Evolutionary conservation across 2,329 filamentous ascomycete species (phyloP).

Genomic region (Phyllosticta paracitricarpa): DNA sequence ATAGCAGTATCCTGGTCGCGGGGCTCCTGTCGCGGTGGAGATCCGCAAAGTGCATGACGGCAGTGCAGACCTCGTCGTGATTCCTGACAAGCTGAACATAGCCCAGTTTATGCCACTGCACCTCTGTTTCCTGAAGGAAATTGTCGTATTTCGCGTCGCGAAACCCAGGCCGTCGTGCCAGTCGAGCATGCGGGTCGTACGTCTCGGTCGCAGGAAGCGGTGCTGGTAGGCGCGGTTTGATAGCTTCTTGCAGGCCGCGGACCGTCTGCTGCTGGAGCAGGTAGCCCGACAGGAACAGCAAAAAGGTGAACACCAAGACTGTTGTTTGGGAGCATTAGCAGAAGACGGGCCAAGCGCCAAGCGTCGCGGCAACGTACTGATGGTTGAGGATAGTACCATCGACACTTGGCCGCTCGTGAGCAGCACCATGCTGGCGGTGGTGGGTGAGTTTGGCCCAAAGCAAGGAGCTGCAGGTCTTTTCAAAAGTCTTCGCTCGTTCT

Average conservation of each 20-base stretch:
- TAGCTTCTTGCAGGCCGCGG: slow-evolving; percentile 62
- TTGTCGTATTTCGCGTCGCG: slow-evolving; percentile 13
- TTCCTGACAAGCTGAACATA: slow-evolving; percentile 38
- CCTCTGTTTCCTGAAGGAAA: slow-evolving; percentile 15
- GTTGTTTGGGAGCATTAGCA: not conserved
- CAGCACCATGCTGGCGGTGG: slow-evolving; percentile 33
- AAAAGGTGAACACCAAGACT: slow-evolving; percentile 66
- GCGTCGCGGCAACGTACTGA: slow-evolving; percentile 41
- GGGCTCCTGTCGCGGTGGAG: slow-evolving; percentile 36
- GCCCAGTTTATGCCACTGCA: slow-evolving; percentile 37
- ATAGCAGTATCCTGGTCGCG: slow-evolving; percentile 35
- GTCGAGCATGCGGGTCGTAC: slow-evolving; percentile 5
- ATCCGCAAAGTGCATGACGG: slow-evolving; percentile 40
- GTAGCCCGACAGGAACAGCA: slow-evolving; percentile 83
- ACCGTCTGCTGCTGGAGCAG: slow-evolving; percentile 80
- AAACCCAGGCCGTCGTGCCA: slow-evolving; percentile 1
- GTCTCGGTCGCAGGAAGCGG: slow-evolving; percentile 24
- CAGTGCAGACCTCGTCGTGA: slow-evolving; percentile 39
- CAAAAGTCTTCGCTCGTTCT: not conserved
- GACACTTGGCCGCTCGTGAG: slow-evolving; percentile 64
- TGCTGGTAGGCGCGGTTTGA: slow-evolving; percentile 45
- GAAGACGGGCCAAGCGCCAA: not conserved
- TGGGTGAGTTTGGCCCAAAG: not conserved
- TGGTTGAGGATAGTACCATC: slow-evolving; percentile 51
- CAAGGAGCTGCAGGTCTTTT: not conserved